Evolutionary conservation across 257 asterid species (phyloP).

Genomic region (Lantana camara): DNA sequence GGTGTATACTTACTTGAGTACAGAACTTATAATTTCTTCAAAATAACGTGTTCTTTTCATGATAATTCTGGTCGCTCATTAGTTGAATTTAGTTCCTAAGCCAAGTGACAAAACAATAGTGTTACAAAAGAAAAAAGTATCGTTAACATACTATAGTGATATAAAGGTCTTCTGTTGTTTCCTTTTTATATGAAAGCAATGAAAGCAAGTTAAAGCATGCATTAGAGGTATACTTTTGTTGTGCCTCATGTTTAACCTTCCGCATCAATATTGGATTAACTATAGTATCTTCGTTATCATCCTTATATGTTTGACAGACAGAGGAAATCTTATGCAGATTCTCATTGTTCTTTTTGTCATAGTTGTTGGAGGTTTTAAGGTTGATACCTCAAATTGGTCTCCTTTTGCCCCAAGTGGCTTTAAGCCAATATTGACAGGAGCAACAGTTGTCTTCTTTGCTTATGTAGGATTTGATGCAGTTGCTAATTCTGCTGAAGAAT

Average conservation of each 20-base stretch:
- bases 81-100: neutral
- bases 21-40: conserved; percentile 2
- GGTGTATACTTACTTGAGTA: neutral
- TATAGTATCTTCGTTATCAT: conserved; percentile 17
- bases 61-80: conserved; percentile 6
- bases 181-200: neutral
- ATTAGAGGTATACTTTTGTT: neutral
- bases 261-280: too few relatives aligned
- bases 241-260: neutral
- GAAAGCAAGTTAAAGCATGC: conserved; percentile 16
- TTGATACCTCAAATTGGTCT: conserved; percentile 86
- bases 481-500: conserved; percentile 98
- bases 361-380: conserved; percentile 74
- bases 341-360: conserved; percentile 78
- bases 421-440: conserved; percentile 78
- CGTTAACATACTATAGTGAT: too few relatives aligned
- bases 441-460: conserved; percentile 95
- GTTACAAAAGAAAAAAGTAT: too few relatives aligned
- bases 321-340: conserved; percentile 56
- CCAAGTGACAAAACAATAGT: too few relatives aligned
- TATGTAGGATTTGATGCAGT: conserved; percentile 98
- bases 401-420: conserved; percentile 90
- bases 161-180: neutral
- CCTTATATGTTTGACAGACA: conserved; percentile 30
- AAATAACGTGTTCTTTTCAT: neutral